These are phyloP conservation scores for Nitzschia palea DNA, from an alignment of 108 stramenopile species.

Conservation along the genomic window DNA sequence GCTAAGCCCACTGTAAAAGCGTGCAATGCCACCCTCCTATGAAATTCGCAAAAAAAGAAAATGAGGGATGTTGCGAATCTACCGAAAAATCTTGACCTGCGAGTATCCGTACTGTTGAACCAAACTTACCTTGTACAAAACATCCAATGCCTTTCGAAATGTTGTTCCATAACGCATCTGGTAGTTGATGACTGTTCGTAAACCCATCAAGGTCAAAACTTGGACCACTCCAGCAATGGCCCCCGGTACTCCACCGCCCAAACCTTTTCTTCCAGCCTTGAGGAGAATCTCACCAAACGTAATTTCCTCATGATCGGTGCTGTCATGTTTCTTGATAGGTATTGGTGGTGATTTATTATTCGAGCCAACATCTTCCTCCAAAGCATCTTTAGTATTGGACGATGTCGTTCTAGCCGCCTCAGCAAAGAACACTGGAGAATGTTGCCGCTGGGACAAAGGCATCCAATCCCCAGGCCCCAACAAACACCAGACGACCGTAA, in stretches of 20 bases:
- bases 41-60: slow-evolving; percentile 18
- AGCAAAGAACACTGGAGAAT: too few species aligned
- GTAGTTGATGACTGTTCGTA: slow-evolving; percentile 94
- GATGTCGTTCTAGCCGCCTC: too few species aligned
- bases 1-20: slow-evolving; percentile 88
- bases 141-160: slow-evolving; percentile 59
- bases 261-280: slow-evolving; percentile 61
- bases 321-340: too few species aligned
- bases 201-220: slow-evolving; percentile 85
- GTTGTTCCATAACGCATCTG: slow-evolving; percentile 93
- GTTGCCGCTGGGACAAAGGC: too few species aligned
- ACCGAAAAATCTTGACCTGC: background rate
- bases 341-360: too few species aligned
- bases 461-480: too few species aligned
- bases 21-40: slow-evolving; percentile 84
- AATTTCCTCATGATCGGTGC: background rate
- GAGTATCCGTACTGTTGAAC: background rate
- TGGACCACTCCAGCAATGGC: slow-evolving; percentile 88
- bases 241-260: slow-evolving; percentile 90
- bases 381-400: too few species aligned
- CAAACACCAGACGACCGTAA: too few species aligned
- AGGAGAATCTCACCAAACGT: slow-evolving; percentile 27
- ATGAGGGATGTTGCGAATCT: background rate
- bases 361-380: too few species aligned
- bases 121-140: slow-evolving; percentile 38